Evolutionary conservation across 2,329 filamentous ascomycete genomes (phyloP), one percentile per base, ranked within the genome.

Genomic region (Colletotrichum spinosum): DNA sequence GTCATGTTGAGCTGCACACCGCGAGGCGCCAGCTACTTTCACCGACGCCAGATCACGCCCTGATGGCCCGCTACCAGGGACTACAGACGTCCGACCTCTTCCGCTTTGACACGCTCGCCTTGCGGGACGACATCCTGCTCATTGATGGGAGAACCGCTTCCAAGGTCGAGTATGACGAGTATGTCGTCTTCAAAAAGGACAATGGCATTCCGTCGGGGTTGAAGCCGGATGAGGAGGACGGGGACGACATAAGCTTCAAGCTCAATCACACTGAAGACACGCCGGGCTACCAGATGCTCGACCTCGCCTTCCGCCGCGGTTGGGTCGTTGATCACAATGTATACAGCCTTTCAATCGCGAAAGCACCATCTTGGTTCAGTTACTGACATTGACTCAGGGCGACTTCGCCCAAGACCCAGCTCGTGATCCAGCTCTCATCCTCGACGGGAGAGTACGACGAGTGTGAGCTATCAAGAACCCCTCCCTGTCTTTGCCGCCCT

Each of bases 131-230:
- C 54, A 71, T 78, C 48, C 71, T 78, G n/a, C 70, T 79, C 50
- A 72, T 69, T 6, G 70, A 72, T 9, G 67, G 72, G 5, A 69
- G 69, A 5, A 68, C 71, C 6, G 69, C 68, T 39, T 78, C 77
- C 25, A 74, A 75, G 55, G 70, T 78, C 37, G 77, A 75, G 55
- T 79, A 78, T 42, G 77, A 79, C 39, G 77, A 79, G 68, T 79
- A 78, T 52, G 77, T 77, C 33, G 76, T 78, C 45, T 79, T 76
- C 45, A 74, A 72, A 48, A 68, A 70, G 57, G 59, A 65, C 38
- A 65, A 71, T 51, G 67, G 68, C 10, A 46, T 67, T 4, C 52
- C 56, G 8, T 56, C 62, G 35, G 44, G 46, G 3, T 12, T 41
- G 49, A 44, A 37, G 25, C 60, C 49, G 33, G 61, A 61, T 38